Evolutionary conservation across 768 basidiomycete species (phyloP), one percentile per base, ranked within the genome.

Genomic region (Russula brevipes): DNA sequence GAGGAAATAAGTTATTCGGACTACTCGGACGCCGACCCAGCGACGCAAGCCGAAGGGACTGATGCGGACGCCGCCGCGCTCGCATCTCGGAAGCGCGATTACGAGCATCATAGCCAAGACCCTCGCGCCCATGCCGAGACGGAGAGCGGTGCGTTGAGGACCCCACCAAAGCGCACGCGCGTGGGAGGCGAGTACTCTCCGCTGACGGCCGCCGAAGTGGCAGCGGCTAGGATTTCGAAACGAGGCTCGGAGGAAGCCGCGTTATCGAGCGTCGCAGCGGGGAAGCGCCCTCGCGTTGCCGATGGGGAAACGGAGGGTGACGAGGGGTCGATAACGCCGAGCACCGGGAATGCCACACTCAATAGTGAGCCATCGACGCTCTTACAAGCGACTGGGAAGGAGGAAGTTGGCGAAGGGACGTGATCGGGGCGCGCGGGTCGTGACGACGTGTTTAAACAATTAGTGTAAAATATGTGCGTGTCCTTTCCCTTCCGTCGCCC

Each of bases 101-200:
- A 74, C 74, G 47, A 71, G 70, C 42, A 73, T 69, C 31, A 74
- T 73, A 41, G 65, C 60, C 54, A 67, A 59, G 52, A 59, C 47
- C 33, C 38, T 70, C 60, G 66, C 58, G 61, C 47, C 50, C 70
- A 72, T 62, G 39, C 73, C 68, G 44, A 75, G 72, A 8, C 75
- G 73, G n/a, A 70, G 70, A 47, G 70, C 65, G 55, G 64, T 46
- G 57, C 59, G 54, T 33, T 59, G 64, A 51, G 19, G 65, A 79
- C 79, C 0, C 79, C 80, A 11, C 79, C 79, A 8, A 80, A 80
- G 66, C 75, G 78, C 51, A 71, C 67, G 31, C 73, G 78, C 53
- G 61, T 70, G 24, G 71, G 65, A 14, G 69, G 66, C 47, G 55
- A 51, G 17, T 69, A 69, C 42, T 69, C 69, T 41, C 62, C 68